Conservation (phyloP, 495 filamentous ascomycete genomes). For the Trichoderma gamsii region DNA sequence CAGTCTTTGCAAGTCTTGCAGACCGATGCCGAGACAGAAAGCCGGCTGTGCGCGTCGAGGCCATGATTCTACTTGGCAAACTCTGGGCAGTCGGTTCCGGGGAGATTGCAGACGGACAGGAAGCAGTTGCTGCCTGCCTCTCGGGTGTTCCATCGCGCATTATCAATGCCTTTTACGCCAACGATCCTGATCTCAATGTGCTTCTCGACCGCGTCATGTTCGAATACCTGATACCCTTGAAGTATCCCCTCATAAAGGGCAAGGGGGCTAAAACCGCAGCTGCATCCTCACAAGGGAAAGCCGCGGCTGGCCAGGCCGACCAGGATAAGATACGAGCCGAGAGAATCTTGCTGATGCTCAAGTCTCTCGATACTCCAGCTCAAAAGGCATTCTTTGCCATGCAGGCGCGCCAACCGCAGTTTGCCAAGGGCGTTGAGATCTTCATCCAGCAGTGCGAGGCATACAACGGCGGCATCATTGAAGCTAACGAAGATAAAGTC, state of each 20-base stretch:
- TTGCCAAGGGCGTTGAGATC: slow-evolving; percentile 60
- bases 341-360: slow-evolving; percentile 73
- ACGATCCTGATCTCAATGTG: slow-evolving; percentile 79
- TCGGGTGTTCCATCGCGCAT: slow-evolving; percentile 79
- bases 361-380: slow-evolving; percentile 68
- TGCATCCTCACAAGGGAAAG: slow-evolving; percentile 49
- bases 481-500: slow-evolving; percentile 61
- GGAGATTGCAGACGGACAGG: slow-evolving; percentile 78
- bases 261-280: slow-evolving; percentile 52
- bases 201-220: slow-evolving; percentile 80
- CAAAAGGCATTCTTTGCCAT: slow-evolving; percentile 87
- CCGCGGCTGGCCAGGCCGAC: slow-evolving; percentile 48
- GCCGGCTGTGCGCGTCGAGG: slow-evolving; percentile 72
- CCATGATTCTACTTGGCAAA: slow-evolving; percentile 72
- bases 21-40: slow-evolving; percentile 86
- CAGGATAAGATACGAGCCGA: slow-evolving; percentile 80
- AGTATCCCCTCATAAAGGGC: slow-evolving; percentile 73
- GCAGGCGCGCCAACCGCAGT: slow-evolving; percentile 64
- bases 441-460: slow-evolving; percentile 76
- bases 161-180: slow-evolving; percentile 82
- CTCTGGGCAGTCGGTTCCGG: slow-evolving; percentile 89
- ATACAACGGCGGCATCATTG: slow-evolving; percentile 81
- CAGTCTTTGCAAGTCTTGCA: slow-evolving; percentile 70
- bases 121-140: slow-evolving; percentile 62
- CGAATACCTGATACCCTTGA: slow-evolving; percentile 77